Evolutionary conservation across 495 filamentous ascomycete genomes (phyloP).

Genomic region (Penicillium fimorum): DNA sequence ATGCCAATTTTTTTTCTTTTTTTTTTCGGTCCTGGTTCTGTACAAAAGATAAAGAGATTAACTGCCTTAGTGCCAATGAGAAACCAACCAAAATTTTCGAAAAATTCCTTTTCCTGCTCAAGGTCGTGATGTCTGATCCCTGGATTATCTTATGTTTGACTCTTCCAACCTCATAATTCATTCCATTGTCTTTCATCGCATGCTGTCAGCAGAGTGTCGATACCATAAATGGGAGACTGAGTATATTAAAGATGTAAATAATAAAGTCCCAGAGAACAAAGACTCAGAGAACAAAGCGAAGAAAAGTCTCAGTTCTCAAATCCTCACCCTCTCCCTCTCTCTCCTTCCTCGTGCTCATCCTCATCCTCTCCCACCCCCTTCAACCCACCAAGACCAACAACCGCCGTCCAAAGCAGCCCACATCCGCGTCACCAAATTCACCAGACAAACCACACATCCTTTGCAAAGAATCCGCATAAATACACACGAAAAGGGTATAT

Average conservation of each 20-base stretch:
- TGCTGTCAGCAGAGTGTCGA: background rate
- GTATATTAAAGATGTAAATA: background rate
- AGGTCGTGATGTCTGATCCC: background rate
- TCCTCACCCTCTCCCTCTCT: background rate
- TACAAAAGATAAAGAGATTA: constrained; percentile 27
- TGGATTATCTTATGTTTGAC: background rate
- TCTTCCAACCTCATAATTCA: background rate
- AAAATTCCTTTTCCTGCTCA: constrained; percentile 9
- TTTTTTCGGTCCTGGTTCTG: constrained; percentile 37
- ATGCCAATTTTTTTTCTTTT: constrained; percentile 23
- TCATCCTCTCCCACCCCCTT: background rate
- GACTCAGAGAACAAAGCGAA: background rate
- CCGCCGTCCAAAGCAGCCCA: background rate
- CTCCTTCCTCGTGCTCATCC: background rate
- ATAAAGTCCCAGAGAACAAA: background rate
- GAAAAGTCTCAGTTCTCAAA: background rate
- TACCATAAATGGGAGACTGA: background rate
- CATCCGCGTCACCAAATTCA: background rate
- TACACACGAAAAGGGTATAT: background rate
- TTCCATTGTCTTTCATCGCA: background rate
- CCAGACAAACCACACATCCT: background rate
- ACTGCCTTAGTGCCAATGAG: constrained; percentile 21
- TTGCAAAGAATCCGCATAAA: background rate
- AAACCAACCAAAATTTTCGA: constrained; percentile 22
- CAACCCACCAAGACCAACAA: background rate